These are phyloP conservation scores for Marvania coccoides DNA, from an alignment of 139 green algal genomes.

Conservation along the genomic window DNA sequence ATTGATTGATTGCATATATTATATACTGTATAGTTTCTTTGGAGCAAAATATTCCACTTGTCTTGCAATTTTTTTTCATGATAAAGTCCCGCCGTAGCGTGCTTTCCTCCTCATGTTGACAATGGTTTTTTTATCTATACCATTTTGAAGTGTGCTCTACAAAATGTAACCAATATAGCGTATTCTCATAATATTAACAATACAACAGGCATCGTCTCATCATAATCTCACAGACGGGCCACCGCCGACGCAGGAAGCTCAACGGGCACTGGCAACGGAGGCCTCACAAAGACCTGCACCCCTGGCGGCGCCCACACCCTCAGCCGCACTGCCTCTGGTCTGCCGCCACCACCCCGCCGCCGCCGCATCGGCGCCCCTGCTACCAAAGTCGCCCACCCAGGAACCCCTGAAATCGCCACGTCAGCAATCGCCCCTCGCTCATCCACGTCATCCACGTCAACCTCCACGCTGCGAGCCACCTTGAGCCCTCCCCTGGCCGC, in stretches of 20 bases:
- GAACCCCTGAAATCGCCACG: constrained; percentile 35
- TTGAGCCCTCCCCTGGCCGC: constrained; percentile 41
- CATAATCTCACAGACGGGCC: too few species aligned
- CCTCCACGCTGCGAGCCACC: constrained; percentile 34
- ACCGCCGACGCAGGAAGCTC: too few species aligned
- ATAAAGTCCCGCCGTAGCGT: too few species aligned
- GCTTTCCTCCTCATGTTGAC: too few species aligned
- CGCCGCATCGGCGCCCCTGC: not conserved
- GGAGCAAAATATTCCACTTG: too few species aligned
- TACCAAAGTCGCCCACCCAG: constrained; percentile 48
- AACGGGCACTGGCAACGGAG: constrained; percentile 54
- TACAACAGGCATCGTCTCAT: too few species aligned
- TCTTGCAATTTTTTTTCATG: too few species aligned
- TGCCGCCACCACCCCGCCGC: not conserved
- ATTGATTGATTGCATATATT: too few species aligned
- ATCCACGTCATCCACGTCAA: constrained; percentile 58
- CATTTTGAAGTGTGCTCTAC: too few species aligned
- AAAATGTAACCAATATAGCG: too few species aligned
- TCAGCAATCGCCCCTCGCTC: constrained; percentile 26
- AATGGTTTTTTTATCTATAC: not conserved
- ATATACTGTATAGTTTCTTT: too few species aligned
- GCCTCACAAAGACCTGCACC: constrained; percentile 80
- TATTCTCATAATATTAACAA: too few species aligned
- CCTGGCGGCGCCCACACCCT: constrained; percentile 66
- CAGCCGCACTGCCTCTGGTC: constrained; percentile 17